Conservation (phyloP, 2,329 filamentous ascomycete genomes). For the Dactylellina haptotyla region DNA sequence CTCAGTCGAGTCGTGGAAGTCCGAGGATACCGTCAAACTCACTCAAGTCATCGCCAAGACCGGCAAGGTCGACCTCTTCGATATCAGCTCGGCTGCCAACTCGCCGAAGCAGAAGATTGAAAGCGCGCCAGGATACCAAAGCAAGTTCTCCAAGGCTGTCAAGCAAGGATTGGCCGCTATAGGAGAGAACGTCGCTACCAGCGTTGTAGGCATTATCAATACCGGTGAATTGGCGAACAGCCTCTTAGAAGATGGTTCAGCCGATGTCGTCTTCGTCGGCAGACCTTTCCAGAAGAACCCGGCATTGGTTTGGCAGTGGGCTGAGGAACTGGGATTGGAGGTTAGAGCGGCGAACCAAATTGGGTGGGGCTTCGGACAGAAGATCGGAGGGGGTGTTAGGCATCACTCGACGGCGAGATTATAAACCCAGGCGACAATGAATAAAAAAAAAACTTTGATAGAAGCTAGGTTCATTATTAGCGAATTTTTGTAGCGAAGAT, state of each 20-base stretch:
- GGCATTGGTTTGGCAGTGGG: conserved; percentile 68
- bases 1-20: conserved; percentile 67
- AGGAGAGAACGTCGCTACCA: conserved; percentile 56
- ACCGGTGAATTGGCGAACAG: conserved; percentile 62
- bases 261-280: conserved; percentile 67
- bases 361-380: conserved; percentile 66
- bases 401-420: conserved; percentile 20
- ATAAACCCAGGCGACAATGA: not conserved
- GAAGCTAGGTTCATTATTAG: not conserved
- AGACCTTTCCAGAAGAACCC: conserved; percentile 71
- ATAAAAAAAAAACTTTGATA: not conserved
- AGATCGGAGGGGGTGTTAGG: conserved; percentile 41
- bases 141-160: conserved; percentile 56
- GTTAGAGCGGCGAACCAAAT: conserved; percentile 68
- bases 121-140: conserved; percentile 57
- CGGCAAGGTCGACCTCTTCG: conserved; percentile 80
- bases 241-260: conserved; percentile 63
- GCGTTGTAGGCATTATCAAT: conserved; percentile 43
- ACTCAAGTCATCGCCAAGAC: conserved; percentile 74
- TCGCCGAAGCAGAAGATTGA: conserved; percentile 54
- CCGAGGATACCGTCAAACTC: conserved; percentile 72
- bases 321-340: conserved; percentile 66
- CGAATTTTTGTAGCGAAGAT: not conserved
- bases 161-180: conserved; percentile 56
- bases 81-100: conserved; percentile 76